Base-by-base conservation (phyloP, 345 rosid species). In the Capsella bursapastoris region DNA sequence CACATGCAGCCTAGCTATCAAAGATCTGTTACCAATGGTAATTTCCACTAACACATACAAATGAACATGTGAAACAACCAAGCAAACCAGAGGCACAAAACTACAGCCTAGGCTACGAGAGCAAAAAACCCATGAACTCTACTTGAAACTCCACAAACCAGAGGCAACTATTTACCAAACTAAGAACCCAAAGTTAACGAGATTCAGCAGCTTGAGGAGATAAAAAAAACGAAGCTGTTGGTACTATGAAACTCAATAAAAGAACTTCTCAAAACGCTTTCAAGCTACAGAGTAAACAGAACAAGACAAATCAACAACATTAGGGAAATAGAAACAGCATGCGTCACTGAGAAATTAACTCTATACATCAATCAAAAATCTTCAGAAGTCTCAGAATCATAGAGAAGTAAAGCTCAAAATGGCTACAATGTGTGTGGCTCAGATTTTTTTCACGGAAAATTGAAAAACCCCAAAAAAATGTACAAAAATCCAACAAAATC, bases 81-180 rank as follows among this genome's bases (percentile, higher is more conserved):
- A 70, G 38, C 49, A 48, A 25, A 70, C 9, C 13, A 49, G 38
- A 71, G 4, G 35, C 58, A 71, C 58, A 18, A 37, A 60, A 35
- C 25, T 47, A 11, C 14, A 58, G n/a, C 34, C 9, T 15, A 57
- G 8, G 32, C 18, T 11, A 55, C 43, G 1, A 31, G 28, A 68
- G 6, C 47, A 66, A 16, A 11, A 10, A 34, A 43, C 13, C 29
- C 29, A 40, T 31, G 16, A 43, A 56, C 2, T 27, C 29, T 10
- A 53, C 29, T 12, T 2, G 3, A 1, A 52, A 68, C 44, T 31
- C 53, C 12, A 31, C 25, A 70, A 47, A 34, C 38, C 6, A 0
- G 8, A 43, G 6, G 18, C 25, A 22, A 22, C 64, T 55, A 5
- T 56, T 9, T 9, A 43, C 13, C 29, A 53, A 29, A 2, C 49